phyloP scores from a whole-genome alignment of 306 rosid species.

The Acacia confusa region DNA sequence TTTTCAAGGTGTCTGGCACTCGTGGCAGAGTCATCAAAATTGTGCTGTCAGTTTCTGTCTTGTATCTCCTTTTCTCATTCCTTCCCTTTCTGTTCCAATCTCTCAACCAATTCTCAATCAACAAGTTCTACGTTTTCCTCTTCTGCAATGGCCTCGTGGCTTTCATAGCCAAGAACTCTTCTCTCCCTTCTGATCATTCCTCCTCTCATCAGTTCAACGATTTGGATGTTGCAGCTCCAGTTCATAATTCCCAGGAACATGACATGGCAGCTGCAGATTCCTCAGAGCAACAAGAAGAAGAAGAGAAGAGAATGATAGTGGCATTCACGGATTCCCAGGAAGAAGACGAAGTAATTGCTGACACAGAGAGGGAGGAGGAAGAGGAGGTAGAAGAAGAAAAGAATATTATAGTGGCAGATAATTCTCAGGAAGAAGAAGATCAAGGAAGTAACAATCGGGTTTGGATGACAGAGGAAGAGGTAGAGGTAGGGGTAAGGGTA shows the following conservation, averaged over 20 bases:
- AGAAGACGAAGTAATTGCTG: neutral
- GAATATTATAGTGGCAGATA: neutral
- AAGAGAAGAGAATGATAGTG: neutral
- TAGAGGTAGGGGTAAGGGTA: conserved; percentile 34
- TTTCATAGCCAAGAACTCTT: conserved; percentile 49
- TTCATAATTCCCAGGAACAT: neutral
- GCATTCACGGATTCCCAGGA: neutral
- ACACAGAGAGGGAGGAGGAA: neutral
- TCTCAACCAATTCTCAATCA: conserved; percentile 36
- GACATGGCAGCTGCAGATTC: neutral
- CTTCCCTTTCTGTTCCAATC: conserved; percentile 36
- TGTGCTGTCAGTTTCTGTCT: conserved; percentile 41
- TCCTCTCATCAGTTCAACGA: conserved; percentile 19
- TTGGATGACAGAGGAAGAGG: conserved; percentile 19
- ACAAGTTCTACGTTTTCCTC: conserved; percentile 62
- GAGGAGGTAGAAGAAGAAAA: conserved; percentile 1
- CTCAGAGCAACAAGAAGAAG: conserved; percentile 2
- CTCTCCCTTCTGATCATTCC: conserved; percentile 22
- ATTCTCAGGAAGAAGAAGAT: neutral
- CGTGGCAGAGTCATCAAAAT: neutral
- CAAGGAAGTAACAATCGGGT: neutral
- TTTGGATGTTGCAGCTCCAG: conserved; percentile 5
- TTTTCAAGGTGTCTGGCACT: neutral
- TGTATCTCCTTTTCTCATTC: conserved; percentile 28
- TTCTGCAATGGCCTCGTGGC: conserved; percentile 64